A percentile compares a stretch with the other conserved stretches of the same genome.
Evolutionary conservation across 2,329 filamentous ascomycete species (phyloP).

Genomic region (Sarocladium brachiariae): DNA sequence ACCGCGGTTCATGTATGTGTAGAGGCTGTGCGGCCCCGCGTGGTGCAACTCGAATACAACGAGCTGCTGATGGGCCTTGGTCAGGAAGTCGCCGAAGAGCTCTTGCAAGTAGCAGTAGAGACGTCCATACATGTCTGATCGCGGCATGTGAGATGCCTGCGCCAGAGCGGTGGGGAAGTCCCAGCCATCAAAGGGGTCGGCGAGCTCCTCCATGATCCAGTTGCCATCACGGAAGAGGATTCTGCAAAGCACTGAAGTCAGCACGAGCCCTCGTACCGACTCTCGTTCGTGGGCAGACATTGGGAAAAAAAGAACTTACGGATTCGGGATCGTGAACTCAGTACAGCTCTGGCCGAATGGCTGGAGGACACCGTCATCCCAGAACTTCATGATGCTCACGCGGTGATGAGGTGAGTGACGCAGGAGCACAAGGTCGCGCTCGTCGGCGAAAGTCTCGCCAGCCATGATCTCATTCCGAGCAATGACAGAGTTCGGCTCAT

Average conservation of each 20-base stretch:
- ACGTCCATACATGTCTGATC: not conserved
- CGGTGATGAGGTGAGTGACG: not conserved
- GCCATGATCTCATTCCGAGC: not conserved
- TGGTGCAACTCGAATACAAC: not conserved
- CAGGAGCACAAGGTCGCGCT: constrained; percentile 1
- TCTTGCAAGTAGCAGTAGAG: not conserved
- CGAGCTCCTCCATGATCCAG: constrained; percentile 1
- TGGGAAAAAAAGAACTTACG: not conserved
- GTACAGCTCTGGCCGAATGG: not conserved
- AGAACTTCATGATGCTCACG: constrained; percentile 1
- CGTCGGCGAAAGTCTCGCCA: not conserved
- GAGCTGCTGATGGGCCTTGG: not conserved
- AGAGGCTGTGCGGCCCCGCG: not conserved
- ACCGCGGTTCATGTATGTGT: not conserved
- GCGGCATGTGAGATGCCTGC: not conserved
- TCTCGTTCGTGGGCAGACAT: no score
- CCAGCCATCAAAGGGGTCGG: constrained; percentile 6
- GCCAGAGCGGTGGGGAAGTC: not conserved
- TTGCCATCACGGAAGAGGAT: not conserved
- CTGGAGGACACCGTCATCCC: not conserved
- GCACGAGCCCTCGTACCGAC: no score
- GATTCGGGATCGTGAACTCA: constrained; percentile 2
- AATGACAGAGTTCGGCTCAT: not conserved
- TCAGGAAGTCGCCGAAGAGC: not conserved
- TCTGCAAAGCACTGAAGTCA: not conserved